These are phyloP conservation scores for Pseudogymnoascus sp. DNA, from an alignment of 2,329 filamentous ascomycete genomes.

Conservation along the genomic window DNA sequence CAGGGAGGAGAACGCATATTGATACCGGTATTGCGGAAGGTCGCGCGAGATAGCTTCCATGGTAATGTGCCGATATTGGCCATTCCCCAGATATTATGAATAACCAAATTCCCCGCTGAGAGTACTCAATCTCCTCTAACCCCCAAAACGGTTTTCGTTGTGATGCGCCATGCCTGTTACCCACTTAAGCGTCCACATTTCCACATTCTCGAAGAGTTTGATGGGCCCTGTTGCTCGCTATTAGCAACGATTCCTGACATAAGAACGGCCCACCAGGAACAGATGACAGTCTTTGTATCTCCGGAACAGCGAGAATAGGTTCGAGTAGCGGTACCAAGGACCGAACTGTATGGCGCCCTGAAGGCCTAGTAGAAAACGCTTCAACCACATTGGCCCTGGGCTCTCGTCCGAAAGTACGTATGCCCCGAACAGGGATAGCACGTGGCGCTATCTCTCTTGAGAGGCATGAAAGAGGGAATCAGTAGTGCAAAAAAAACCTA, in stretches of 20 bases:
- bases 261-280: constrained; percentile 3
- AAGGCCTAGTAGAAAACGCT: not conserved
- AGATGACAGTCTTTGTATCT: constrained; percentile 4
- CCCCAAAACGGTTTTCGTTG: constrained; percentile 3
- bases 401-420: constrained; percentile 4
- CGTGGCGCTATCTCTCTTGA: constrained; percentile 5
- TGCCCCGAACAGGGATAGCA: constrained; percentile 9
- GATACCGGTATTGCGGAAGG: constrained; percentile 11
- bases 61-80: constrained; percentile 6
- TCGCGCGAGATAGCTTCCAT: not conserved
- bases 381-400: constrained; percentile 2
- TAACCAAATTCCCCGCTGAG: not conserved
- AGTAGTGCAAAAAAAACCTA: constrained; percentile 8
- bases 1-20: not conserved
- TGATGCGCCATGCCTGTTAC: constrained; percentile 11
- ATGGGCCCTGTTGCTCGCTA: not conserved
- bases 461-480: constrained; percentile 1
- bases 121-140: not conserved
- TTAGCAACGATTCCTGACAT: not conserved
- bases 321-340: constrained; percentile 6
- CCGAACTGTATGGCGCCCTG: not conserved
- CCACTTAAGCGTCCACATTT: constrained; percentile 9
- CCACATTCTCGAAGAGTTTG: not conserved
- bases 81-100: constrained; percentile 7
- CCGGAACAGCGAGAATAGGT: constrained; percentile 7